Base-by-base conservation (phyloP, 2,329 filamentous ascomycete species). In the Fusarium sarcochroum region DNA sequence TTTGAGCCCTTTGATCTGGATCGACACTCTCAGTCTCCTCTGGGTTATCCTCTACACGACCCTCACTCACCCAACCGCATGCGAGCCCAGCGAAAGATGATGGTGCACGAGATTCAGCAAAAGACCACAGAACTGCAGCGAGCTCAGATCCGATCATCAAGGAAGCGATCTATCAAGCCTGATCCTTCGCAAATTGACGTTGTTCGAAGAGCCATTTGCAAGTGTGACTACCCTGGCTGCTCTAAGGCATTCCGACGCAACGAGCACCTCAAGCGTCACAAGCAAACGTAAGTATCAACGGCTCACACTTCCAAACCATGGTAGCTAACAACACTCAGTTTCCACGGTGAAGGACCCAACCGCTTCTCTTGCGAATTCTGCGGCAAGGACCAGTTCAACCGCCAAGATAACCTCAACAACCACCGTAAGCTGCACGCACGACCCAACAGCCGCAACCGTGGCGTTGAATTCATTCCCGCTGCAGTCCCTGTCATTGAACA, bases 191-290 rank as follows among this genome's bases (percentile, higher is more conserved):
- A 70, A 6, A 75, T 80, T 13, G 77, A 80, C n/a, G 77, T 80
- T 14, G 78, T 80, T 13, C 76, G 76, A n/a, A 68, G 77, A 45
- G 78, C 77, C 69, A 81, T 77, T 76, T 84, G 76, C 77, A 79
- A 81, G 63, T 87, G 85, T 66, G 76, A 81, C 17, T 80, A 83
- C 32, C 79, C 79, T 8, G 80, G 80, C 27, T 88, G 85, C 73
- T 73, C 80, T 67, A 83, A 83, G 68, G 81, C 80, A 0, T 87
- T 85, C 62, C 83, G 84, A 68, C 80, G 86, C 56, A 83, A 83
- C 23, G 86, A 88, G 74, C 86, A 88, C 64, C 76, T 87, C 18
- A 88, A 87, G 77, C 81, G 86, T 27, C 86, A 88, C 71, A 79
- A 83, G 51, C 80, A 81, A 53, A 84, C 83, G 85, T 87, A 71